Base-by-base conservation (phyloP, 352 stramenopile species). In the Globisporangium middletonii region DNA sequence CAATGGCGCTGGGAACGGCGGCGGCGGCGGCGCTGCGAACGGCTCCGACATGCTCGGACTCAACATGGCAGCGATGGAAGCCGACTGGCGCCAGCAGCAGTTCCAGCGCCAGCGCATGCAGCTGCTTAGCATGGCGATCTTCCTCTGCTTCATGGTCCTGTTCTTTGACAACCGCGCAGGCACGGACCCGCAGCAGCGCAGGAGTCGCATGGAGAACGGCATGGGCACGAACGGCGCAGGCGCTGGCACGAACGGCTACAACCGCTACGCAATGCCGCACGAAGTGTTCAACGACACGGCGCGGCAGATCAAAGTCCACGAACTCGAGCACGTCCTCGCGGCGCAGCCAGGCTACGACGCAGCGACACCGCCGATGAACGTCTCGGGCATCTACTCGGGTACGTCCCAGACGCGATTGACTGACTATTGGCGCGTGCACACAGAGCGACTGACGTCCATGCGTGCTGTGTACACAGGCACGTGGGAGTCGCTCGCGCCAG, bases 101-200 rank as follows among this genome's bases (percentile, higher is more conserved):
- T 89, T 93, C 69, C 83, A 93, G 66, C 75, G 83, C n/a, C 79
- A 90, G 71, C 83, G 83, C 54, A 89, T 93, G 79, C 83, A 93
- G 73, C 75, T 93, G 41, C 75, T 93, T 7, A 91, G 80, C 54
- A 93, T 90, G 77, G 82, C 83, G 41, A 93, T 93, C 50, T 93
- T 93, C 50, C 69, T 93, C 27, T 93, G 83, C 67, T 93, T 93
- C 62, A 83, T 93, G 68, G 79, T 93, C 50, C 67, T 93, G 28
- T 91, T 93, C 64, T 89, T 93, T 53, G 83, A 93, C 58, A 89
- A 88, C 64, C 79, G 77, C 67, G 73, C 78, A 11, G 69, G 71
- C 23, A 70, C 83, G 37, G 68, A 68, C 51, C 57, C 59, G 37
- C 60, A 65, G 60, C 46, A 65, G 60, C 46, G 48, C 18, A 55